Base-by-base conservation (phyloP, 768 basidiomycete species). In the Lactarius trivialis region DNA sequence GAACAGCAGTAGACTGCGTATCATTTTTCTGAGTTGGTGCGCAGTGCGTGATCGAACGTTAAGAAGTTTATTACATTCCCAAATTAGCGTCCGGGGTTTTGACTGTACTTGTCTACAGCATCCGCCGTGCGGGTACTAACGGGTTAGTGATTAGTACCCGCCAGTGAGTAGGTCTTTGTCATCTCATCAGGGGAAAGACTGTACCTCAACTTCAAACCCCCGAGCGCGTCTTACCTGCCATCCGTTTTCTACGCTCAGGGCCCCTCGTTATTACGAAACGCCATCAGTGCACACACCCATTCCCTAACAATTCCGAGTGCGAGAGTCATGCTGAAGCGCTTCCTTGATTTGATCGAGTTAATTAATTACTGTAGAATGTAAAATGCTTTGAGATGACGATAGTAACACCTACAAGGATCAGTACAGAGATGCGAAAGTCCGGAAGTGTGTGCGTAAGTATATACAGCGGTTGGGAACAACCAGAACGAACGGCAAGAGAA, bases 391-490 rank as follows among this genome's bases (percentile, higher is more conserved):
- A 58, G 45, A 55, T 59, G 33, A 55, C 41, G 61, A 21, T 37
- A 26, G 39, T 55, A 45, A 60, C 60, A 55, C 63, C 63, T 60
- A 64, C 54, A 64, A 28, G 32, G 54, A 64, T 64, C 63, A 64
- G 63, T 64, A 64, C 54, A 64, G 24, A 34, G n/a, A 19, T 30
- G 43, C 36, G 15, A 36, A 30, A 61, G 63, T 60, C 58, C 58
- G 32, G 28, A 17, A 55, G 30, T 21, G 57, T 60, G 37, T 56
- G 48, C 32, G 62, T 63, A 63, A 63, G 58, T 56, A 64, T 56
- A 64, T 51, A 55, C 63, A 2, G 12, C 3, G 26, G 30, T 51
- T n/a, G 36, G 34, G 54, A 48, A 49, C 30, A 33, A 11, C 3
- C 32, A n/a, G 21, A 30, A 48, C 53, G 48, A 32, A 15, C 32